phyloP scores from a whole-genome alignment of 371 early-diverging fungal genomes.

The Actinomortierella wolfii region DNA sequence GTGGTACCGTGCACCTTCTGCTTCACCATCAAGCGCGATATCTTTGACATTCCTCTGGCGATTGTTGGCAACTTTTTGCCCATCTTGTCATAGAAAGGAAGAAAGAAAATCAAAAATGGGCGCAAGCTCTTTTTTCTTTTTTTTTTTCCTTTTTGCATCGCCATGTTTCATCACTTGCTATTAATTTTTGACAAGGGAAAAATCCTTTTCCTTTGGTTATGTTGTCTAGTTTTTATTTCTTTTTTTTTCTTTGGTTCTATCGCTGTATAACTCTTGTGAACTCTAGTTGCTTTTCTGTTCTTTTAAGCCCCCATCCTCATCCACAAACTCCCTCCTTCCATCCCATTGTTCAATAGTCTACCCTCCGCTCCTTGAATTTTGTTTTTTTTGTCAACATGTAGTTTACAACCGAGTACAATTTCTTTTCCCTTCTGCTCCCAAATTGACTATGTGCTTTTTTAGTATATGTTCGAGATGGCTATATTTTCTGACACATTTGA shows the following conservation, averaged over 20 bases:
- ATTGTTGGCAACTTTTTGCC: slow-evolving; percentile 74
- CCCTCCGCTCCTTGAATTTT: background rate
- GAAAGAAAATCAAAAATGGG: no score
- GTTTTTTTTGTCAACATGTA: background rate
- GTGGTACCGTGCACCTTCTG: slow-evolving; percentile 86
- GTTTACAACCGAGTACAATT: background rate
- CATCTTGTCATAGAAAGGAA: slow-evolving; percentile 19
- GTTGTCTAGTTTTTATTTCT: slow-evolving; percentile 1
- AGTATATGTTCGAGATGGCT: no score
- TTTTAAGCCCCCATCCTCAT: background rate
- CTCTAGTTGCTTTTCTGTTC: background rate
- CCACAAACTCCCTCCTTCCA: background rate
- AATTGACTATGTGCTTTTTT: no score
- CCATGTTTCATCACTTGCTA: no score
- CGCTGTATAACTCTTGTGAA: background rate
- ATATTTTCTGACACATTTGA: no score
- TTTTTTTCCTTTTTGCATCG: background rate
- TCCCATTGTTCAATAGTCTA: background rate
- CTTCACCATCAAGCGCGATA: slow-evolving; percentile 90
- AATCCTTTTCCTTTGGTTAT: no score
- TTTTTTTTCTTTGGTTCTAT: slow-evolving; percentile 2
- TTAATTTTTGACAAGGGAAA: no score
- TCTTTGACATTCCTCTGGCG: slow-evolving; percentile 89
- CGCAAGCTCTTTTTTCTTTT: background rate
- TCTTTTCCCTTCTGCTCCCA: slow-evolving; percentile 7